phyloP scores from a whole-genome alignment of 495 filamentous ascomycete species.

The Aspergillus sclerotioniger region DNA sequence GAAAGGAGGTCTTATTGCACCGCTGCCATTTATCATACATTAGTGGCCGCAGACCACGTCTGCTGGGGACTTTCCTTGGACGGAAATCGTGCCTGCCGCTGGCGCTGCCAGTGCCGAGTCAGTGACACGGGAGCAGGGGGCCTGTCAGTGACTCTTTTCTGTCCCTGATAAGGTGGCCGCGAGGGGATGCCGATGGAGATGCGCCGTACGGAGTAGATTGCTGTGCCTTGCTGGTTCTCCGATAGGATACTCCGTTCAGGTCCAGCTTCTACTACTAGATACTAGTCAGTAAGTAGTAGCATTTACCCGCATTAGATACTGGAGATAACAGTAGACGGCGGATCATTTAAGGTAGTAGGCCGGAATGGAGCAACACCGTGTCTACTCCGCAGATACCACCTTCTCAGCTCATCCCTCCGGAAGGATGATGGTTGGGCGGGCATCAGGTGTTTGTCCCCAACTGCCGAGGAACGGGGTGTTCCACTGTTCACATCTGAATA shows the following conservation, averaged over 20 bases:
- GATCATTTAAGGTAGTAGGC: too few relatives aligned
- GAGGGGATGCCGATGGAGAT: background rate
- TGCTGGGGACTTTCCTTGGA: background rate
- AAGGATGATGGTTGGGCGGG: background rate
- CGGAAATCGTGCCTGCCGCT: slow-evolving; percentile 2
- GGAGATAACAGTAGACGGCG: too few relatives aligned
- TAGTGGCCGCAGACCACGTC: slow-evolving; percentile 2
- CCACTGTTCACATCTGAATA: background rate
- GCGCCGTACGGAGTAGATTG: too few relatives aligned
- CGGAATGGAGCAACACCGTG: too few relatives aligned
- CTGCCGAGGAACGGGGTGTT: background rate
- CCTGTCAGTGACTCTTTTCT: too few relatives aligned
- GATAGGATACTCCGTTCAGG: too few relatives aligned
- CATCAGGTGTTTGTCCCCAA: background rate
- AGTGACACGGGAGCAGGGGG: background rate
- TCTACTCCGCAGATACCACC: too few relatives aligned
- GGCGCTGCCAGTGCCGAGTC: background rate
- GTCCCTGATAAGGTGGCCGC: background rate
- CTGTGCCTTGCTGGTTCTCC: too few relatives aligned
- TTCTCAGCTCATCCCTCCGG: too few relatives aligned
- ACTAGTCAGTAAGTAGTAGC: too few relatives aligned
- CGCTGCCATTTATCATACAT: background rate
- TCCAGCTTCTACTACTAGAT: too few relatives aligned
- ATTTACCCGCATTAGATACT: too few relatives aligned
- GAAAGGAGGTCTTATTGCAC: background rate